Base-by-base conservation (phyloP, 345 rosid genomes). In the Pugionium dolabratum region DNA sequence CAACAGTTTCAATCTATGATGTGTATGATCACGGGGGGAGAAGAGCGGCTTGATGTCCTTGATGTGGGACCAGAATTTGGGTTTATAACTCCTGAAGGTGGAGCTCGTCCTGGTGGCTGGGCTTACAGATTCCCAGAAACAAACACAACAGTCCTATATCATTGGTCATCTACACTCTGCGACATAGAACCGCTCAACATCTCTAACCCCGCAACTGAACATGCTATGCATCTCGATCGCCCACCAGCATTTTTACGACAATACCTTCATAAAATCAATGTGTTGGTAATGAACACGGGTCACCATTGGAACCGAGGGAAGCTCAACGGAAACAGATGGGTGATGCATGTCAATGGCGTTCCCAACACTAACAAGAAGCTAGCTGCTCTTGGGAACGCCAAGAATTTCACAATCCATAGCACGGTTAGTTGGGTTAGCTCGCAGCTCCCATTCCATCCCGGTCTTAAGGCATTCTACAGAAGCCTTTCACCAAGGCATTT, bases 231-330 rank as follows among this genome's bases (percentile, higher is more conserved):
- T 76, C 88, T 89, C 27, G 96, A 89, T 70, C 83, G 85, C 6
- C 88, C 93, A 35, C 96, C 93, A 10, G 83, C 86, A 5, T 89
- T 89, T 64, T 52, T 89, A 81, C 76, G 72, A 4, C 72, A 57
- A 25, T 78, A 71, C 74, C 87, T 89, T 64, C 80, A 78, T 59
- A 84, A 61, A 62, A 70, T 89, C 18, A 59, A 86, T 28, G 86
- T 86, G n/a, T 59, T 89, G 71, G 88, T 89, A 55, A 87, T 86
- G 57, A 89, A 86, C 80, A 81, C 90, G 0, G 92, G 96, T 11
- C 92, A 89, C 57, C 92, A 89, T 10, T 89, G 96, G 96, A 89
- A 89, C 66, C 74, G 86, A 40, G 92, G 92, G 56, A 89, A 89
- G 66, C 71, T 86, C 37, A 78, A 59, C 30, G 86, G 73, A 4